Evolutionary conservation across 495 filamentous ascomycete genomes (phyloP).

Genomic region (Staphylotrichum tortipilum): DNA sequence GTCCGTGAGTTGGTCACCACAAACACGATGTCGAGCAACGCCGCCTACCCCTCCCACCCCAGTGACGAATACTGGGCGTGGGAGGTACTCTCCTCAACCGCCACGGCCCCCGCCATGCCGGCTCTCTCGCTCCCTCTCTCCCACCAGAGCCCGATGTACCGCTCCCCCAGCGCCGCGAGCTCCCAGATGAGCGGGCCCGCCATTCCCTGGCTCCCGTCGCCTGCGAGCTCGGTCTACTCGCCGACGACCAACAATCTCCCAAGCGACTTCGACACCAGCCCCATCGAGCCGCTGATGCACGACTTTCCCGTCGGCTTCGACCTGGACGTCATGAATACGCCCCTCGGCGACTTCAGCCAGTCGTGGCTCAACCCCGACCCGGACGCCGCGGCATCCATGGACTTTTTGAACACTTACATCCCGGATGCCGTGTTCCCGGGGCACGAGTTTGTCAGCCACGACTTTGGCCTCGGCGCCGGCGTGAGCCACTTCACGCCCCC

Average conservation of each 20-base stretch:
- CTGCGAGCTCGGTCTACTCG: background rate
- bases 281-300: background rate
- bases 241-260: background rate
- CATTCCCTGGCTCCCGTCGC: background rate
- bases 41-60: conserved; percentile 4
- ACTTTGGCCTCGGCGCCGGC: background rate
- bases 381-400: background rate
- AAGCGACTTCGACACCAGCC: background rate
- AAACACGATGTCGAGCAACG: conserved; percentile 4
- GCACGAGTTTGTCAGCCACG: background rate
- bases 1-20: conserved; percentile 5
- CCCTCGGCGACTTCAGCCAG: background rate
- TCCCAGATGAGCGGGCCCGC: background rate
- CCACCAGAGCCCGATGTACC: background rate
- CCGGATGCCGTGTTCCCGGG: no score
- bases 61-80: no score
- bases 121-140: background rate
- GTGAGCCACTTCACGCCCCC: background rate
- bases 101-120: background rate
- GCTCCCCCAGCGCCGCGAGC: background rate
- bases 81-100: no score
- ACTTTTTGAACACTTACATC: background rate
- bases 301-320: conserved; percentile 1
- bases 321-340: background rate
- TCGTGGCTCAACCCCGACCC: background rate